Evolutionary conservation across 331 rosid species (phyloP).

Genomic region (Pyrus hybrid): DNA sequence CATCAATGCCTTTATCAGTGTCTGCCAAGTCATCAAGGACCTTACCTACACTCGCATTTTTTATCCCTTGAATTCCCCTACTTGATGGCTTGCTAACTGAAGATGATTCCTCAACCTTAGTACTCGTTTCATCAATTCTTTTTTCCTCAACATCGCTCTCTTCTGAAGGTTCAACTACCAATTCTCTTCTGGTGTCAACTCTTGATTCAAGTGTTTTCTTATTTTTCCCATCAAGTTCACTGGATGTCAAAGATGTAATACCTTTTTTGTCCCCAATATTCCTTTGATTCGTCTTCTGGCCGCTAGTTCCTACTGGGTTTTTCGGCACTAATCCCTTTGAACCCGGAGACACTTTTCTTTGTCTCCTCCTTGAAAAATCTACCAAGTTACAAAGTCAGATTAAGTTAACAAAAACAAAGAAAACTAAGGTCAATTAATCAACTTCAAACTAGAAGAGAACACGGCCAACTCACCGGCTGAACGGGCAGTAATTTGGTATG

Average conservation of each 20-base stretch:
- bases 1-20: conserved; percentile 15
- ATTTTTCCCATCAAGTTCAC: conserved; percentile 13
- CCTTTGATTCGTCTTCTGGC: conserved; percentile 32
- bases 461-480: conserved; percentile 51
- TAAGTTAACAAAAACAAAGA: background rate
- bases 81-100: conserved; percentile 15
- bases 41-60: conserved; percentile 21
- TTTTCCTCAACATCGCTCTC: conserved; percentile 29
- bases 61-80: conserved; percentile 17
- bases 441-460: conserved; percentile 2
- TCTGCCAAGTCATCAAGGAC: conserved; percentile 24
- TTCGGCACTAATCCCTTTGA: conserved; percentile 49
- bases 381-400: conserved; percentile 2
- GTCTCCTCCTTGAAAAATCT: conserved; percentile 69
- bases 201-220: conserved; percentile 22
- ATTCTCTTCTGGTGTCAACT: conserved; percentile 26
- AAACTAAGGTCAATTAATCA: background rate
- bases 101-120: conserved; percentile 26
- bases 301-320: conserved; percentile 23
- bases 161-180: conserved; percentile 23
- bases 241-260: conserved; percentile 32
- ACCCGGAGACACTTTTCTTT: conserved; percentile 36
- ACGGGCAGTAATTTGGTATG: conserved; percentile 37
- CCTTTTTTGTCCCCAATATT: conserved; percentile 35
- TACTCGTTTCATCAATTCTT: conserved; percentile 22